Evolutionary conservation across 2,329 filamentous ascomycete species (phyloP).

Genomic region (Chrysoporthe austroafricana): DNA sequence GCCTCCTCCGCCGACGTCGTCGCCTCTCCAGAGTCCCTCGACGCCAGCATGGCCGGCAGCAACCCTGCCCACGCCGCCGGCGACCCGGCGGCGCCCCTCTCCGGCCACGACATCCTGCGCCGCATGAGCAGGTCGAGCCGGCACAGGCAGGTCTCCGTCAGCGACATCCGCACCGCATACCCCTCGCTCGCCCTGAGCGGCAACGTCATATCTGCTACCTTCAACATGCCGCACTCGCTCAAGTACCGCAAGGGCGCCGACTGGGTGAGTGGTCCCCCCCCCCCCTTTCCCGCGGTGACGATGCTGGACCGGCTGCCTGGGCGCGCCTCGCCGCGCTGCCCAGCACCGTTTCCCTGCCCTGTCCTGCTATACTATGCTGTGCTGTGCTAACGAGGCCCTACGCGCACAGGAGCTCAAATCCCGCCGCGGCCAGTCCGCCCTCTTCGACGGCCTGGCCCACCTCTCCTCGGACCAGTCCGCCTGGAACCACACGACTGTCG

Average conservation of each 20-base stretch:
- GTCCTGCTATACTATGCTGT: too few species aligned
- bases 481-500: conserved; percentile 92
- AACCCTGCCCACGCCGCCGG: conserved; percentile 30
- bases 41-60: conserved; percentile 27
- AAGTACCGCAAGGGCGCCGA: conserved; percentile 62
- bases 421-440: conserved; percentile 84
- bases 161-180: conserved; percentile 59
- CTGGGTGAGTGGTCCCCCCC: conserved; percentile 54
- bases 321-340: too few species aligned
- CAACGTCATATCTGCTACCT: conserved; percentile 69
- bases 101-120: conserved; percentile 47
- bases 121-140: conserved; percentile 51
- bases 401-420: conserved; percentile 67
- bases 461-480: conserved; percentile 81
- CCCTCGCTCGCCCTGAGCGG: conserved; percentile 63
- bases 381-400: not conserved
- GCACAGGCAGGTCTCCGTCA: conserved; percentile 51
- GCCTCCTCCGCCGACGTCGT: conserved; percentile 32
- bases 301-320: not conserved
- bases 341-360: too few species aligned
- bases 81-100: conserved; percentile 41
- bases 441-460: conserved; percentile 89
- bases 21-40: conserved; percentile 32
- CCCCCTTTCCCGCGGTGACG: not conserved
- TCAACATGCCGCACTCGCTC: conserved; percentile 64